phyloP scores from a whole-genome alignment of 1,284 basidiomycete genomes.

The Sporisorium graminicola region DNA sequence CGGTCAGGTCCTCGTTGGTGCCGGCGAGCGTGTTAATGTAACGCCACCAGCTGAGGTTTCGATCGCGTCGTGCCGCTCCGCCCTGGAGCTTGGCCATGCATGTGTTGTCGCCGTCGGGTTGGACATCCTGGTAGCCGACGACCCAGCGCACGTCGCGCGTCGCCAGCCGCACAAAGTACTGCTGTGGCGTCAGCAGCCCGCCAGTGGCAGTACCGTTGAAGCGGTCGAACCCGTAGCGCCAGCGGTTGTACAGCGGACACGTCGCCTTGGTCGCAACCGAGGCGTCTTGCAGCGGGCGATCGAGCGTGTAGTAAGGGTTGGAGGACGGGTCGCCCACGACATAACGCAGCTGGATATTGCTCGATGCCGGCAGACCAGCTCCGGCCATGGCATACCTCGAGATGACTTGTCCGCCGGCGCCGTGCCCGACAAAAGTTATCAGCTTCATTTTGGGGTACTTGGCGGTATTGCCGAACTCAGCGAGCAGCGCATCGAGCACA shows the following conservation, averaged over 20 bases:
- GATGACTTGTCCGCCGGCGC: constrained; percentile 65
- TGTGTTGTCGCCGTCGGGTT: constrained; percentile 61
- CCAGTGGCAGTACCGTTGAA: constrained; percentile 50
- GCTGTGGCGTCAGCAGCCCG: constrained; percentile 34
- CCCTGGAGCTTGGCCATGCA: constrained; percentile 67
- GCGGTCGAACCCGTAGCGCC: constrained; percentile 64
- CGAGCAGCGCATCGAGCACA: constrained; percentile 61
- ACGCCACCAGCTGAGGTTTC: constrained; percentile 66
- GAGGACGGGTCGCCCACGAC: constrained; percentile 66
- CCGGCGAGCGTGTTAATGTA: constrained; percentile 65
- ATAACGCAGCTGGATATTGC: constrained; percentile 58
- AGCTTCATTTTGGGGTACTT: constrained; percentile 61
- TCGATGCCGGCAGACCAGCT: constrained; percentile 27
- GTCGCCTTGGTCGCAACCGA: constrained; percentile 41
- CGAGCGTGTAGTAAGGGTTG: constrained; percentile 60
- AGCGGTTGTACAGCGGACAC: constrained; percentile 62
- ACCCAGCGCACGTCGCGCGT: constrained; percentile 64
- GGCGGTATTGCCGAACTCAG: constrained; percentile 49
- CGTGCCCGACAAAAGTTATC: constrained; percentile 67
- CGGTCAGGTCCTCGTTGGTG: constrained; percentile 59
- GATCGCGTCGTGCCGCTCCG: constrained; percentile 61
- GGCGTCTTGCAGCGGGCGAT: constrained; percentile 57
- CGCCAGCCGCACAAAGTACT: constrained; percentile 60
- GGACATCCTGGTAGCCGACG: constrained; percentile 60
- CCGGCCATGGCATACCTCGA: constrained; percentile 64